phyloP scores from a whole-genome alignment of 192 early-diverging fungal species.

The Phycomyces nitens region DNA sequence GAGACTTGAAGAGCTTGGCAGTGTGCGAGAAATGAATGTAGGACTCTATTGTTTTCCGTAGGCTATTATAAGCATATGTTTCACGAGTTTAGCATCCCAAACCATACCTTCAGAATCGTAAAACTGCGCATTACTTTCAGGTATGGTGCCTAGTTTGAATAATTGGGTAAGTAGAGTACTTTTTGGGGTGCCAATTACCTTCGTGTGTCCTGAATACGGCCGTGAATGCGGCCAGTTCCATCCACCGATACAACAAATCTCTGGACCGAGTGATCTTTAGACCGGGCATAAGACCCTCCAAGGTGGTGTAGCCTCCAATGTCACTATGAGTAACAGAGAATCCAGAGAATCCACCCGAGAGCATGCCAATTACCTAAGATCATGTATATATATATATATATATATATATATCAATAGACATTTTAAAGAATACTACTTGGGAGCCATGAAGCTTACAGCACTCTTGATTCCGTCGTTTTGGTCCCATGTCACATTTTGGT shows the following conservation, averaged over 20 bases:
- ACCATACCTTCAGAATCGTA: constrained; percentile 35
- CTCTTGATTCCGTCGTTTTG: constrained; percentile 39
- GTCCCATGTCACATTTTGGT: constrained; percentile 44
- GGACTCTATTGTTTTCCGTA: constrained; percentile 15
- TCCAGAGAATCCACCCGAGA: constrained; percentile 37
- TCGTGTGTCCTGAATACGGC: constrained; percentile 32
- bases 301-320: constrained; percentile 36
- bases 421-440: not conserved
- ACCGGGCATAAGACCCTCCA: constrained; percentile 23
- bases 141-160: constrained; percentile 15
- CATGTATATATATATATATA: no score
- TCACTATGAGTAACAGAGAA: constrained; percentile 36
- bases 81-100: not conserved
- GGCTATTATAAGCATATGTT: no score
- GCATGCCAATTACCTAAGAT: constrained; percentile 38
- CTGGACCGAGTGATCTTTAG: constrained; percentile 19
- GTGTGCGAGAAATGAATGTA: constrained; percentile 29
- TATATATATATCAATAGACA: not conserved
- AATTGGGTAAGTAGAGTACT: not conserved
- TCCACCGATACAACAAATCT: constrained; percentile 39
- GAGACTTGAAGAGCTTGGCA: constrained; percentile 23
- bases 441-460: constrained; percentile 24
- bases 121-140: constrained; percentile 39
- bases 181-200: constrained; percentile 3
- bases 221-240: constrained; percentile 40